These are phyloP conservation scores for Eutypella sp. DNA, from an alignment of 2,329 filamentous ascomycete genomes.

Conservation along the genomic window DNA sequence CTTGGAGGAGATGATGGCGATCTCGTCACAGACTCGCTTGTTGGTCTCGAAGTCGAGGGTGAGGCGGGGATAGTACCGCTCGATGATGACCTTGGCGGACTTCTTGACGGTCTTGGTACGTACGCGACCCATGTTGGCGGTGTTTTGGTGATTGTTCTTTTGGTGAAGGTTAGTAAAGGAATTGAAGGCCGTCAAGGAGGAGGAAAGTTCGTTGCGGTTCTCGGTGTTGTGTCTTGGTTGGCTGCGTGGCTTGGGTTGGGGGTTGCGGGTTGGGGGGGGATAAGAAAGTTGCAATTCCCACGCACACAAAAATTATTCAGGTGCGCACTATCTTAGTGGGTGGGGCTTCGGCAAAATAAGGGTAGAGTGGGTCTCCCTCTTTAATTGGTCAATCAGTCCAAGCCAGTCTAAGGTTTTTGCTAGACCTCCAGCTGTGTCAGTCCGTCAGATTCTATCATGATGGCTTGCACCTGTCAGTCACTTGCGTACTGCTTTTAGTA, in stretches of 20 bases:
- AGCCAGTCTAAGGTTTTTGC: too few species aligned
- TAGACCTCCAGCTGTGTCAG: too few species aligned
- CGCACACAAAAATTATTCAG: constrained; percentile 13
- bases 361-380: constrained; percentile 3
- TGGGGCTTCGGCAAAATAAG: constrained; percentile 21
- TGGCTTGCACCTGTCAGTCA: too few species aligned
- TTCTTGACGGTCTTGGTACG: constrained; percentile 67
- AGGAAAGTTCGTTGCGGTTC: neutral
- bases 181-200: constrained; percentile 12
- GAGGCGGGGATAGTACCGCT: constrained; percentile 95
- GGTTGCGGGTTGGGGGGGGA: neutral
- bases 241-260: neutral
- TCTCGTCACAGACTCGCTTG: constrained; percentile 99
- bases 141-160: constrained; percentile 36
- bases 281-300: neutral
- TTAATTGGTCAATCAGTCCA: neutral
- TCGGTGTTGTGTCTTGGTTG: neutral
- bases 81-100: constrained; percentile 99
- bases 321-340: constrained; percentile 21
- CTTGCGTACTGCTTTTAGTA: too few species aligned
- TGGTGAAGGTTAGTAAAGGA: constrained; percentile 26
- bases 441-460: too few species aligned
- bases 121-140: constrained; percentile 65
- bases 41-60: constrained; percentile 99
- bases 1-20: constrained; percentile 98